Conservation (phyloP, 352 stramenopile genomes). For the Thraustochytrium aureum region DNA sequence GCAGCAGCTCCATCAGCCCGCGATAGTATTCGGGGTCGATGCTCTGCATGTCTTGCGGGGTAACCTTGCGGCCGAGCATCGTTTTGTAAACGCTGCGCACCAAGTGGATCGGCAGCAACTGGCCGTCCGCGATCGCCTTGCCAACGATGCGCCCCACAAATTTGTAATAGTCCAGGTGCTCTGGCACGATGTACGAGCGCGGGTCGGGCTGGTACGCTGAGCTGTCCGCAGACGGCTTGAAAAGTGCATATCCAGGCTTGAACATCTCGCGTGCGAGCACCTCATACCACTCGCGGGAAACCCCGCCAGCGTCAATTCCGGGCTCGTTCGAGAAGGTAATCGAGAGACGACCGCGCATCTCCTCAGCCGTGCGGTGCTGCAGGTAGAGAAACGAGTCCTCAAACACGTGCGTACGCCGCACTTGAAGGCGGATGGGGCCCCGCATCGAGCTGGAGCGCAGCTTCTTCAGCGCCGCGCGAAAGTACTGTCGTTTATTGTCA, state of each 20-base stretch:
- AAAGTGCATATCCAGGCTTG: constrained; percentile 99
- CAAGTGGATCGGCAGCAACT: constrained; percentile 98
- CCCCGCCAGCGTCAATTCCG: constrained; percentile 97
- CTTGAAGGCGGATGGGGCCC: constrained; percentile 62
- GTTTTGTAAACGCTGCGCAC: constrained; percentile 98
- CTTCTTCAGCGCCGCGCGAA: constrained; percentile 85
- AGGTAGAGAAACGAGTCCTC: constrained; percentile 99
- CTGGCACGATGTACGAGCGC: constrained; percentile 98
- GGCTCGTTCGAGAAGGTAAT: constrained; percentile 98
- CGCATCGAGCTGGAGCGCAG: constrained; percentile 61
- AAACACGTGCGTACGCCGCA: constrained; percentile 96
- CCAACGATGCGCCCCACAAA: constrained; percentile 97
- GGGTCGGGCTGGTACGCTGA: constrained; percentile 99
- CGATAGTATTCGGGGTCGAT: constrained; percentile 96
- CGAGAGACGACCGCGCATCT: constrained; percentile 95
- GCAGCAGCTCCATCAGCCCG: constrained; percentile 85
- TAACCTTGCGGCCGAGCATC: constrained; percentile 95
- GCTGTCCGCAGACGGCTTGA: constrained; percentile 97
- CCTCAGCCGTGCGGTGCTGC: constrained; percentile 90
- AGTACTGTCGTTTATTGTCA: constrained; percentile 99
- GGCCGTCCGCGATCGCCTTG: constrained; percentile 97
- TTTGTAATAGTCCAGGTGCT: constrained; percentile 97
- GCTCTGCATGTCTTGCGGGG: constrained; percentile 98
- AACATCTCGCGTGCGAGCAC: constrained; percentile 99
- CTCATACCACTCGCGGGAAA: constrained; percentile 92